A percentile compares a stretch with the other conserved stretches of the same genome.
Evolutionary conservation across 2,329 filamentous ascomycete species (phyloP).

Genomic region (Fusarium sp.): DNA sequence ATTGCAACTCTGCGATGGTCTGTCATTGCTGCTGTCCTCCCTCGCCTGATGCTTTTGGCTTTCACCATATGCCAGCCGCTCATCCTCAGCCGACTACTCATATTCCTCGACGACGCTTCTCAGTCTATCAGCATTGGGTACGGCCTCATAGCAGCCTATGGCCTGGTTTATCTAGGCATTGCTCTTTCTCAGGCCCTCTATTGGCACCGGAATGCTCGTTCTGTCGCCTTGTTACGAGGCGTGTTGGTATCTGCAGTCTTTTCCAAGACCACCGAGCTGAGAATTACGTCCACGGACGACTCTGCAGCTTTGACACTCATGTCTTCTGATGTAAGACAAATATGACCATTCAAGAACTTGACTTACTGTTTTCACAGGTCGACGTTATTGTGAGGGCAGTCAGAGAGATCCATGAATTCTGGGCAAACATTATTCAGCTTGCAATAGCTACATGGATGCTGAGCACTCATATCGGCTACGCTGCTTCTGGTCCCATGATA

Average conservation of each 20-base stretch:
- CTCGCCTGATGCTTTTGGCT: conserved; percentile 51
- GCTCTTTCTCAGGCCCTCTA: conserved; percentile 51
- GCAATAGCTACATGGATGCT: conserved; percentile 53
- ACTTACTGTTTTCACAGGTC: conserved; percentile 44
- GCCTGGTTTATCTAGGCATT: conserved; percentile 51
- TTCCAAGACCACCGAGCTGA: conserved; percentile 51
- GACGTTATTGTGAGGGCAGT: conserved; percentile 55
- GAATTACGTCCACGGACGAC: conserved; percentile 48
- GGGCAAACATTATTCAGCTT: conserved; percentile 55
- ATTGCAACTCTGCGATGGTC: conserved; percentile 48
- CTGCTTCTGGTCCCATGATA: conserved; percentile 52
- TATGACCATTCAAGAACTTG: background rate
- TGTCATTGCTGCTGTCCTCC: conserved; percentile 50
- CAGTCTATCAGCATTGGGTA: conserved; percentile 49
- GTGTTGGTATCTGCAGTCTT: conserved; percentile 53
- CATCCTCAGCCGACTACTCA: conserved; percentile 52
- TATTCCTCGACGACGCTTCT: conserved; percentile 48
- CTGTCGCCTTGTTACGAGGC: conserved; percentile 51
- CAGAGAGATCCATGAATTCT: conserved; percentile 55
- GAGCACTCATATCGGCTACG: conserved; percentile 53
- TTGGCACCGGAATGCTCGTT: conserved; percentile 52
- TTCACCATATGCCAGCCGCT: conserved; percentile 57
- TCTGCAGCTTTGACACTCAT: conserved; percentile 57
- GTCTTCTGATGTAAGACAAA: conserved; percentile 55
- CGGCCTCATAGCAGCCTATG: conserved; percentile 53